phyloP scores from a whole-genome alignment of 768 basidiomycete species.

The Mycena filopes region DNA sequence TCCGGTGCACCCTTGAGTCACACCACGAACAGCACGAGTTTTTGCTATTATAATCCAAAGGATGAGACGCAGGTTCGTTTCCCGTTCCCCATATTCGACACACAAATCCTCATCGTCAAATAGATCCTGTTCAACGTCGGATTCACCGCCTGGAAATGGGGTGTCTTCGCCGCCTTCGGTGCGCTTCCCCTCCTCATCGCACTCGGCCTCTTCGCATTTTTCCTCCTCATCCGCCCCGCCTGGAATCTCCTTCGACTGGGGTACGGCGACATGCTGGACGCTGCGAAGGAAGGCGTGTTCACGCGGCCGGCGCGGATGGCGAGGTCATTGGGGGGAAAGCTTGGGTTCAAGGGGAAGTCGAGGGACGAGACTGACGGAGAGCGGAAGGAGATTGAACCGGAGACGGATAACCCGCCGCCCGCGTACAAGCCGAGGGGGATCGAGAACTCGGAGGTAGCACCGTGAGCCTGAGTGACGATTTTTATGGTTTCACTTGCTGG shows the following conservation, averaged over 20 bases:
- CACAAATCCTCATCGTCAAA: neutral
- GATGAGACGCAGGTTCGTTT: constrained; percentile 17
- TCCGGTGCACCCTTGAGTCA: no score
- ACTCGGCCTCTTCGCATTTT: constrained; percentile 17
- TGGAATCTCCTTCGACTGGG: neutral
- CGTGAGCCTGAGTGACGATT: no score
- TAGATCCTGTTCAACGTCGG: constrained; percentile 25
- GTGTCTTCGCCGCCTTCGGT: constrained; percentile 32
- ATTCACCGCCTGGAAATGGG: constrained; percentile 36
- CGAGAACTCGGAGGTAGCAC: no score
- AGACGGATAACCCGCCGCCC: neutral
- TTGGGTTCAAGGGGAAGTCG: no score
- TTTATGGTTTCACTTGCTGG: no score
- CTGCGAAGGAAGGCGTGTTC: neutral
- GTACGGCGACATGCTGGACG: neutral
- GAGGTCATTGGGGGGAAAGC: no score
- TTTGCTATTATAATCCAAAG: constrained; percentile 34
- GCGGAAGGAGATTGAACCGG: no score
- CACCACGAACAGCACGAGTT: constrained; percentile 21
- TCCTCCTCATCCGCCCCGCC: neutral
- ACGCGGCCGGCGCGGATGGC: neutral
- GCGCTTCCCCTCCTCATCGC: constrained; percentile 28
- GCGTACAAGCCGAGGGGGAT: neutral
- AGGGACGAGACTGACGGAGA: no score
- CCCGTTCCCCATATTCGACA: neutral